Evolutionary conservation across 345 rosid species (phyloP).

Genomic region (Eucalyptus viminalis): DNA sequence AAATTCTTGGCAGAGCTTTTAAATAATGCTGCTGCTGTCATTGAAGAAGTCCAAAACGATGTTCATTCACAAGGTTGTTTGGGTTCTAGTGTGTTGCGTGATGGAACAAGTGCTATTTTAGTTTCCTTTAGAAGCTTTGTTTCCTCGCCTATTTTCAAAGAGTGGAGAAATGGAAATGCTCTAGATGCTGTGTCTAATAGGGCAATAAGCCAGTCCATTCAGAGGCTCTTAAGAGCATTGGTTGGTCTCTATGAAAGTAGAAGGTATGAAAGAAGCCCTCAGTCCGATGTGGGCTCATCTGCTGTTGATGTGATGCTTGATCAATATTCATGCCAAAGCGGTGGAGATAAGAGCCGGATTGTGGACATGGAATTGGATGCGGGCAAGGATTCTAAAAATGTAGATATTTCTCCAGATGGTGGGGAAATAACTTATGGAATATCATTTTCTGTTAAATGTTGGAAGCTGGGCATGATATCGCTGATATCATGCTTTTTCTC

Average conservation of each 20-base stretch:
- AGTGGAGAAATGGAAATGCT: conserved; percentile 17
- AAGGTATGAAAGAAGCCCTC: conserved; percentile 20
- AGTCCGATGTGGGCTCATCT: conserved; percentile 16
- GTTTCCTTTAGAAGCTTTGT: conserved; percentile 55
- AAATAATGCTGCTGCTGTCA: conserved; percentile 30
- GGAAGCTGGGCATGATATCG: conserved; percentile 81
- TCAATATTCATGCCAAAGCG: conserved; percentile 6
- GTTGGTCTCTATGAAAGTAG: conserved; percentile 40
- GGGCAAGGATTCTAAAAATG: conserved; percentile 40
- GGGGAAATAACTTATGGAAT: conserved; percentile 29
- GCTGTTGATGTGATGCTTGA: conserved; percentile 26
- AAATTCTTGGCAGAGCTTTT: conserved; percentile 42
- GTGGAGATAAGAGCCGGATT: conserved; percentile 30
- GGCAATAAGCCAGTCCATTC: conserved; percentile 36
- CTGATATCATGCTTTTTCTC: conserved; percentile 61
- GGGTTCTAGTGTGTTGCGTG: conserved; percentile 25
- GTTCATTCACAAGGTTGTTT: conserved; percentile 37
- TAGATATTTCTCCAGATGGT: conserved; percentile 29
- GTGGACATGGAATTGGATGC: conserved; percentile 79
- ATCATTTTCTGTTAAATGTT: conserved; percentile 33
- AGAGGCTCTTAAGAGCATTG: conserved; percentile 50
- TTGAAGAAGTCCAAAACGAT: conserved; percentile 25
- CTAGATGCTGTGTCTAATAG: conserved; percentile 18
- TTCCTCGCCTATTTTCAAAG: conserved; percentile 39
- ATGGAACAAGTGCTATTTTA: conserved; percentile 23